These are phyloP conservation scores for Cryphonectria japonica DNA, from an alignment of 2,329 filamentous ascomycete species.

Conservation along the genomic window DNA sequence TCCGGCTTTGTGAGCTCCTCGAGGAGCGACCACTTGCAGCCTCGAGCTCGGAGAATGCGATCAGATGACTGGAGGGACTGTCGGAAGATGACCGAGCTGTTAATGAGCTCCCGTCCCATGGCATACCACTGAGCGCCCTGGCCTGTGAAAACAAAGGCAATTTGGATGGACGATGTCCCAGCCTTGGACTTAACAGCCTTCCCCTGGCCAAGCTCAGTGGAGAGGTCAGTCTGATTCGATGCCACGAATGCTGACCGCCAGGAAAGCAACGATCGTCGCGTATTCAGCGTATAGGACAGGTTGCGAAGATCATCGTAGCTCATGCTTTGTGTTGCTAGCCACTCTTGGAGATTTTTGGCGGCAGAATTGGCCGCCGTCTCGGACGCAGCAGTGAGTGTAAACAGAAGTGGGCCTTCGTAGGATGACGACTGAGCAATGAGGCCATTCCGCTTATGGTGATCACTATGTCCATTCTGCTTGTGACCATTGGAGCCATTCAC, in stretches of 20 bases:
- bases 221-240: background rate
- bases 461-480: no score
- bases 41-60: background rate
- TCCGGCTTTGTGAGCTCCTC: slow-evolving; percentile 14
- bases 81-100: background rate
- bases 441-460: background rate
- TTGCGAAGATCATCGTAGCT: slow-evolving; percentile 17
- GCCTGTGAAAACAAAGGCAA: slow-evolving; percentile 39
- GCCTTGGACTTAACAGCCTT: background rate
- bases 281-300: slow-evolving; percentile 35
- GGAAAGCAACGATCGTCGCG: slow-evolving; percentile 34
- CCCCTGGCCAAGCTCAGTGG: background rate
- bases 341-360: slow-evolving; percentile 5
- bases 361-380: slow-evolving; percentile 10
- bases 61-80: slow-evolving; percentile 1
- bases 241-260: slow-evolving; percentile 35
- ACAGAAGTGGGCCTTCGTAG: background rate
- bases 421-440: background rate
- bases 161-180: background rate
- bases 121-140: slow-evolving; percentile 40
- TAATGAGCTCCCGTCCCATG: slow-evolving; percentile 32
- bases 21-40: slow-evolving; percentile 10
- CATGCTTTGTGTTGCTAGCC: background rate
- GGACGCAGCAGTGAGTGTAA: slow-evolving; percentile 7
- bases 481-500: background rate